Conservation (phyloP, 306 rosid genomes). For the Malus asiatica region DNA sequence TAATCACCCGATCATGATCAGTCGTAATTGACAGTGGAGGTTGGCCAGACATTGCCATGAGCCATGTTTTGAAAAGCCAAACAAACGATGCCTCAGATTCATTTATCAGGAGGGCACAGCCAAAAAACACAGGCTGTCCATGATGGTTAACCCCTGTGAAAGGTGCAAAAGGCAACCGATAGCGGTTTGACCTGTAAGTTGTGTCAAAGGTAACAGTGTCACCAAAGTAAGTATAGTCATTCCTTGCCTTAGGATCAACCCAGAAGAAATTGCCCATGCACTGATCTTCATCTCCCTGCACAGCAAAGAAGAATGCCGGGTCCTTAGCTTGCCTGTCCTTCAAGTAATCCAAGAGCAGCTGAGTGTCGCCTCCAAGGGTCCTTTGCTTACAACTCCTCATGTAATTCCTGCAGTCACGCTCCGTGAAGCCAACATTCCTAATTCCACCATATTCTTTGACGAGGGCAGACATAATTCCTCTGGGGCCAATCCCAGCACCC, state of each 20-base stretch:
- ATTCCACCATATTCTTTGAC: conserved; percentile 30
- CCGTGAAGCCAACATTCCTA: conserved; percentile 26
- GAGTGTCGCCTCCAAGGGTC: conserved; percentile 32
- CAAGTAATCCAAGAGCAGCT: conserved; percentile 26
- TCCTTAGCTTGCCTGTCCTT: conserved; percentile 23
- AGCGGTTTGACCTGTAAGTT: conserved; percentile 30
- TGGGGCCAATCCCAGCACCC: conserved; percentile 34
- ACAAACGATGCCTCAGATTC: conserved; percentile 31
- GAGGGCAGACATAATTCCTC: conserved; percentile 38
- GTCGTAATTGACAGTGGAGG: conserved; percentile 26
- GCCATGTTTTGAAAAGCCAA: conserved; percentile 32
- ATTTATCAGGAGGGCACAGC: conserved; percentile 27
- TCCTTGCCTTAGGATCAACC: conserved; percentile 29
- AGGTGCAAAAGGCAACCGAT: conserved; percentile 31
- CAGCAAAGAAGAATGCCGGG: conserved; percentile 23
- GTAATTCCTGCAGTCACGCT: conserved; percentile 35
- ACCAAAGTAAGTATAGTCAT: conserved; percentile 27
- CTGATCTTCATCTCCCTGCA: conserved; percentile 31
- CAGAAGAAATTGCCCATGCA: conserved; percentile 29
- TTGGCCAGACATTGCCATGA: conserved; percentile 22
- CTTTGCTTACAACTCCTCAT: conserved; percentile 28
- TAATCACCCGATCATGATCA: conserved; percentile 28
- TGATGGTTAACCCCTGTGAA: conserved; percentile 36
- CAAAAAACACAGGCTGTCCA: conserved; percentile 30
- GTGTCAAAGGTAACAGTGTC: conserved; percentile 33